Evolutionary conservation across 2,329 filamentous ascomycete species (phyloP).

Genomic region (Drechslerella dactyloides): DNA sequence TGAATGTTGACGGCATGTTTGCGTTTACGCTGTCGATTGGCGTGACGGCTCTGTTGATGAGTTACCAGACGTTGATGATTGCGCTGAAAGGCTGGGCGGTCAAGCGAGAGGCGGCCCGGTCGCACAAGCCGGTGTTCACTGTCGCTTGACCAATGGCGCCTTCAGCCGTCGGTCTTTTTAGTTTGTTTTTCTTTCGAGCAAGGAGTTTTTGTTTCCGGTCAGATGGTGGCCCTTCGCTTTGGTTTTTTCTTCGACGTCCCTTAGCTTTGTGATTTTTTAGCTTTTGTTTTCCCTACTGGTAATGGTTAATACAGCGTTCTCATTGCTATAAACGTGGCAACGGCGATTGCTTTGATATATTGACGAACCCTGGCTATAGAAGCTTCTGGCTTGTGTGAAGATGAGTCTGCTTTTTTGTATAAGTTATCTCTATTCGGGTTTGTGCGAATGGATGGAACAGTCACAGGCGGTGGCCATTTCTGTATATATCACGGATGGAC

Average conservation of each 20-base stretch:
- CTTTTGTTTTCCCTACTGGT: neutral
- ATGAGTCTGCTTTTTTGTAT: no score
- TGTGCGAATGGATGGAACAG: no score
- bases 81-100: constrained; percentile 87
- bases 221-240: no score
- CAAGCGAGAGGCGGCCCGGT: constrained; percentile 56
- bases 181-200: constrained; percentile 5
- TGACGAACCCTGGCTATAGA: neutral
- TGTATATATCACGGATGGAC: no score
- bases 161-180: constrained; percentile 3
- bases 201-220: neutral
- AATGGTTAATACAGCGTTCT: constrained; percentile 1
- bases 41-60: constrained; percentile 80
- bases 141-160: constrained; percentile 31
- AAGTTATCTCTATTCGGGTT: no score
- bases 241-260: constrained; percentile 2
- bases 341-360: neutral
- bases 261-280: neutral
- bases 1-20: constrained; percentile 88
- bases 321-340: neutral
- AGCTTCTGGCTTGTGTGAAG: no score
- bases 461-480: no score
- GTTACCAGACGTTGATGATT: constrained; percentile 78
- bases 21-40: constrained; percentile 89
- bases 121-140: constrained; percentile 36